Evolutionary conservation across 805 yeast species (phyloP), one percentile per base, ranked within the genome.

Genomic region (Ogataea angusta): DNA sequence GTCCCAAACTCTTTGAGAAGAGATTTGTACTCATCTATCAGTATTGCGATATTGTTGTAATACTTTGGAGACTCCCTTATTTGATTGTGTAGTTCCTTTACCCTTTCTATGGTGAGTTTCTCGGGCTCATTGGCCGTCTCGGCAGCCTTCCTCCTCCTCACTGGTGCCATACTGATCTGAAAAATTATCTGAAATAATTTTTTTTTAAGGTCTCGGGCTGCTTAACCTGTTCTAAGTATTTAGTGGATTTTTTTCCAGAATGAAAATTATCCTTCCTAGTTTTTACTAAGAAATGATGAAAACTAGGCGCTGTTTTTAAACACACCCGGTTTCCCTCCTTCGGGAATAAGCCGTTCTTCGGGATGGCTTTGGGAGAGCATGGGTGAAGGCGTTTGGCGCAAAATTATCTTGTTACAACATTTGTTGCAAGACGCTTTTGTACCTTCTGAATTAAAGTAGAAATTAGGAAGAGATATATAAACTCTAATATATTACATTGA

Each of bases 201-300:
- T 32, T 33, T 27, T 28, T n/a, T 30, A 21, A n/a, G n/a, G 37
- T 27, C 21, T 19, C 21, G 42, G 42, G 42, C 42, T 32, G 25
- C 42, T 12, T 38, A 38, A 38, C 42, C 42, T 12, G 4, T n/a
- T 16, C 16, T 3, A 6, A 1, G 13, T 27, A 32, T 38, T 32
- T 32, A 22, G 9, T 16, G 10, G 17, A 19, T 27, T 24, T 34
- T 34, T 40, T 33, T 28, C n/a, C 14, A 8, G 9, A 32, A 6
- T 10, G 33, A 34, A 33, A 34, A 40, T 24, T 74, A 78, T 69
- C 73, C 82, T 79, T 76, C 78, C 82, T 77, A 75, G 75, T 79
- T 76, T 76, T 75, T 72, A 73, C 66, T 71, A 69, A 55, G 62
- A 66, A 51, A 73, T 76, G 82, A 76, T 76, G 82, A 76, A 70